These are phyloP conservation scores for Phytophthora sp. DNA, from an alignment of 352 stramenopile species.

Conservation along the genomic window DNA sequence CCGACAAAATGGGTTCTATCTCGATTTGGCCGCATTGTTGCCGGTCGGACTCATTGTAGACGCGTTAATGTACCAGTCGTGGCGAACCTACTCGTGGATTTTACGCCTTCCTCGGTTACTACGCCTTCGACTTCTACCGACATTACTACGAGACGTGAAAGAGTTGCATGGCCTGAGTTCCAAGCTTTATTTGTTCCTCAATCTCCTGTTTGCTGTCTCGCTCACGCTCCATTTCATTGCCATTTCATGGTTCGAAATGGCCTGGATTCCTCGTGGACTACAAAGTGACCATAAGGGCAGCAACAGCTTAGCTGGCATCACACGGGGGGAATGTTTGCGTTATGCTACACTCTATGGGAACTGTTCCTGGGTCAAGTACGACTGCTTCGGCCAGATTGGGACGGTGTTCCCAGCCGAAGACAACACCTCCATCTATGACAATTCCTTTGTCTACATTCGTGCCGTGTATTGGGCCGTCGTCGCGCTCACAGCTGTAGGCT, in stretches of 20 bases:
- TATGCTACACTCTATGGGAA: constrained; percentile 61
- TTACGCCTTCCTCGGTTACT: constrained; percentile 58
- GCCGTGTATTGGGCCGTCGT: constrained; percentile 82
- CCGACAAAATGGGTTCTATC: constrained; percentile 60
- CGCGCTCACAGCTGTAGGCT: constrained; percentile 71
- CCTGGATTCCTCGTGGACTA: constrained; percentile 31
- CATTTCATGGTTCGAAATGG: constrained; percentile 78
- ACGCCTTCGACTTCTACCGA: constrained; percentile 46
- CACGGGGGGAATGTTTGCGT: constrained; percentile 45
- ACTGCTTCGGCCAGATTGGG: constrained; percentile 72
- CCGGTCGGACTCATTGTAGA: constrained; percentile 59
- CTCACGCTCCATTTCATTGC: constrained; percentile 64
- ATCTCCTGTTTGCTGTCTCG: constrained; percentile 55
- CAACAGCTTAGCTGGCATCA: constrained; percentile 1
- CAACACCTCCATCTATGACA: constrained; percentile 43
- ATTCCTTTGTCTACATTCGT: constrained; percentile 68
- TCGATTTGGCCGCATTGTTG: constrained; percentile 55
- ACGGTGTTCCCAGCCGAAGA: constrained; percentile 55
- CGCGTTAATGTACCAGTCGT: constrained; percentile 35
- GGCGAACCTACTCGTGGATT: constrained; percentile 39
- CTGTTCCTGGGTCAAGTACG: constrained; percentile 73
- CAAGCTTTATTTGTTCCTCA: constrained; percentile 55
- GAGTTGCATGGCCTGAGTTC: constrained; percentile 73
- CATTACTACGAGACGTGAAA: constrained; percentile 55
- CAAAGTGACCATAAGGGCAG: not conserved